These are phyloP conservation scores for Starmerella davenportii DNA, from an alignment of 805 yeast genomes.

Conservation along the genomic window DNA sequence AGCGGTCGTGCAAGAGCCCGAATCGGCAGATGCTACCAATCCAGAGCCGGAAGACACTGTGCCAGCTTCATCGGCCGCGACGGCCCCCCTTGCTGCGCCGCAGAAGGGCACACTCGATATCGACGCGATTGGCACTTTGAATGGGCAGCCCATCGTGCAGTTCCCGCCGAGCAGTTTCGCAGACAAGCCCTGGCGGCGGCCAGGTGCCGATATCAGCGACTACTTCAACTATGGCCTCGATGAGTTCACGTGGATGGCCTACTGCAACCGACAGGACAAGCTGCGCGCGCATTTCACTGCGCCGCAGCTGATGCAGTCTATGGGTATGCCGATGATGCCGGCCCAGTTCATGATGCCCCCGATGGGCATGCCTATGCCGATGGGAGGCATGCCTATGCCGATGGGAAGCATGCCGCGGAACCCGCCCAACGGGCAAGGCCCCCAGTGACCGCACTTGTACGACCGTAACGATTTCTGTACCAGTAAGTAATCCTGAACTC, in stretches of 20 bases:
- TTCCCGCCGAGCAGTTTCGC: conserved; percentile 63
- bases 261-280: conserved; percentile 73
- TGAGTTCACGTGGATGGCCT: conserved; percentile 89
- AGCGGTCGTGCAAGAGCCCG: background rate
- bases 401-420: background rate
- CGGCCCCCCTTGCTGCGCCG: too few relatives aligned
- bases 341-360: conserved; percentile 14
- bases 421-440: too few relatives aligned
- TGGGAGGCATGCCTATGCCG: conserved; percentile 9
- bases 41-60: background rate
- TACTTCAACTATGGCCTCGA: conserved; percentile 94
- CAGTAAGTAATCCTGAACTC: too few relatives aligned
- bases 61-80: too few relatives aligned
- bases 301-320: conserved; percentile 40
- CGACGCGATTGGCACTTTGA: conserved; percentile 52
- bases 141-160: conserved; percentile 70
- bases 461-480: too few relatives aligned
- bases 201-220: conserved; percentile 88
- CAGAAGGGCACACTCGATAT: conserved; percentile 33
- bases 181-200: conserved; percentile 96
- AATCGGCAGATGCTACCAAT: background rate
- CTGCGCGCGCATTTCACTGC: conserved; percentile 66
- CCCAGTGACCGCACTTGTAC: too few relatives aligned
- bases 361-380: conserved; percentile 8
- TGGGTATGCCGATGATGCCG: conserved; percentile 19